These are phyloP conservation scores for Remersonia thermophila DNA, from an alignment of 2,329 filamentous ascomycete species.

Conservation along the genomic window DNA sequence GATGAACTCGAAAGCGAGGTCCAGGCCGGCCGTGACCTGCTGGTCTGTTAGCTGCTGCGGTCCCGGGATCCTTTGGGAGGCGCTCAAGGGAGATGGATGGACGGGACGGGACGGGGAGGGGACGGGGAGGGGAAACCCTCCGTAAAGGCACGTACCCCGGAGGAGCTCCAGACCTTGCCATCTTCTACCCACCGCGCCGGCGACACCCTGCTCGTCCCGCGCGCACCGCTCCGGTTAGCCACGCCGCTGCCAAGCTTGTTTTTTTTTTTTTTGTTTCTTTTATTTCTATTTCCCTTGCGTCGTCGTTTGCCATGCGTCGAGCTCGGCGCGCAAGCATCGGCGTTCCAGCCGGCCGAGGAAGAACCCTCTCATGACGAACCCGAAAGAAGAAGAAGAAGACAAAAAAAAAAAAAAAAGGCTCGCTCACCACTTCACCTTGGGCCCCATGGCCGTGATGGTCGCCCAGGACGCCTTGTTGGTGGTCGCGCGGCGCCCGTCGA, in stretches of 20 bases:
- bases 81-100: background rate
- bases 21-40: constrained; percentile 26
- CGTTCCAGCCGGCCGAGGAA: too few relatives aligned
- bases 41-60: too few relatives aligned
- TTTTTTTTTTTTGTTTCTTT: too few relatives aligned
- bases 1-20: constrained; percentile 27
- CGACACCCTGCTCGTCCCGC: constrained; percentile 25
- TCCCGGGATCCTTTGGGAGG: background rate
- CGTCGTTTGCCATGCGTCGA: too few relatives aligned
- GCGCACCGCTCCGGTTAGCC: too few relatives aligned
- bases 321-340: too few relatives aligned
- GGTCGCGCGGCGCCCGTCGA: constrained; percentile 50
- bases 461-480: constrained; percentile 52
- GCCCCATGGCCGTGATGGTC: constrained; percentile 33
- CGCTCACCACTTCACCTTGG: constrained; percentile 40
- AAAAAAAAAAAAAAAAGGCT: too few relatives aligned
- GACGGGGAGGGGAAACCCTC: background rate
- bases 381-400: background rate
- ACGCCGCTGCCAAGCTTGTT: too few relatives aligned
- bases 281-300: too few relatives aligned
- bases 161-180: constrained; percentile 54
- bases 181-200: constrained; percentile 53
- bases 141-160: constrained; percentile 38
- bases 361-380: too few relatives aligned
- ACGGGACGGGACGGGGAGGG: too few relatives aligned